phyloP scores from a whole-genome alignment of 1,284 basidiomycete species.

The Sphagnurus paluster region DNA sequence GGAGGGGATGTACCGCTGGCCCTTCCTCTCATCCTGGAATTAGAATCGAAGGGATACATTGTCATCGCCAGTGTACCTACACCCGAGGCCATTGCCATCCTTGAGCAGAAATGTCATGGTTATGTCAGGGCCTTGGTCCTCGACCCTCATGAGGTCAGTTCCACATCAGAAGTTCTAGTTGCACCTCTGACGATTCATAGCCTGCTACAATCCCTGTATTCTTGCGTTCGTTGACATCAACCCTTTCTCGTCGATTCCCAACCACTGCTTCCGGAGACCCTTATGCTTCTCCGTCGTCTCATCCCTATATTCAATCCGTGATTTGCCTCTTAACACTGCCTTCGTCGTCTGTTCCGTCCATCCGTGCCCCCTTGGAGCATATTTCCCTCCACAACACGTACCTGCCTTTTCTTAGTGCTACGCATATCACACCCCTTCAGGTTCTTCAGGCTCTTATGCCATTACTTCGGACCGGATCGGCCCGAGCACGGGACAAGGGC shows the following conservation, averaged over 20 bases:
- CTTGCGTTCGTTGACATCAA: conserved; percentile 73
- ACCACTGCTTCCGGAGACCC: conserved; percentile 76
- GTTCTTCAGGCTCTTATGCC: conserved; percentile 76
- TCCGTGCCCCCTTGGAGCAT: conserved; percentile 67
- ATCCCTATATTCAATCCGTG: conserved; percentile 69
- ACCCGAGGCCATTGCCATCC: conserved; percentile 56
- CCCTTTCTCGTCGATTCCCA: conserved; percentile 80
- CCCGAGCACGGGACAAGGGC: conserved; percentile 48
- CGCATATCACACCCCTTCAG: conserved; percentile 74
- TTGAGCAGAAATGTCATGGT: conserved; percentile 68
- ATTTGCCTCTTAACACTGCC: conserved; percentile 69
- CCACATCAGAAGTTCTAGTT: conserved; percentile 2
- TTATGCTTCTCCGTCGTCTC: conserved; percentile 59
- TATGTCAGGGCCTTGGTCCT: conserved; percentile 78
- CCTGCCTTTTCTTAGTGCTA: conserved; percentile 64
- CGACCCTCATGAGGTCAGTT: conserved; percentile 68
- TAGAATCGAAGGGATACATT: conserved; percentile 78
- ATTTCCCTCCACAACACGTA: conserved; percentile 64
- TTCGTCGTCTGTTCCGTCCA: conserved; percentile 33
- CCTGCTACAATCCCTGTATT: conserved; percentile 71
- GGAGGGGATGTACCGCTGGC: conserved; percentile 76
- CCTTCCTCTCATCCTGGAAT: conserved; percentile 64
- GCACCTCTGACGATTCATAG: conserved; percentile 35
- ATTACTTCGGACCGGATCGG: conserved; percentile 62
- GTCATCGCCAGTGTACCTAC: conserved; percentile 75